These are phyloP conservation scores for Arabidopsis lyrata DNA, from an alignment of 441 rosid genomes.

Conservation along the genomic window DNA sequence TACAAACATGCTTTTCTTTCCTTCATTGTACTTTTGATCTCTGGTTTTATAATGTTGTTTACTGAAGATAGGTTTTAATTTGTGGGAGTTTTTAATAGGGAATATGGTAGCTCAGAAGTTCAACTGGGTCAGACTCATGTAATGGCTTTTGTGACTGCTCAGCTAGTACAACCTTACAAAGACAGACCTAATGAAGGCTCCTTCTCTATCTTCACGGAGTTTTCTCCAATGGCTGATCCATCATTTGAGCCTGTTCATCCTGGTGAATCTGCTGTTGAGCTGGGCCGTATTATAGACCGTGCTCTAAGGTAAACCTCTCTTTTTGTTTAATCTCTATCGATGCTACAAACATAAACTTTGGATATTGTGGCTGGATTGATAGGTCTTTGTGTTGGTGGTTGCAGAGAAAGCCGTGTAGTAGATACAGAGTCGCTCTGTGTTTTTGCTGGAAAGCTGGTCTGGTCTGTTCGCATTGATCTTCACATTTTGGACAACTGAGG, in stretches of 20 bases:
- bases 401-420: constrained; percentile 95
- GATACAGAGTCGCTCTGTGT: constrained; percentile 95
- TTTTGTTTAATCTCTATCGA: not conserved
- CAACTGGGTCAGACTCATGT: constrained; percentile 94
- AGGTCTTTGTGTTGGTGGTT: constrained; percentile 34
- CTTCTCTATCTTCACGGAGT: constrained; percentile 74
- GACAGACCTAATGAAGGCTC: constrained; percentile 91
- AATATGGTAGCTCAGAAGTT: constrained; percentile 93
- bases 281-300: constrained; percentile 88
- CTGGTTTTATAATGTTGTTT: not conserved
- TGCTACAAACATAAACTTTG: not conserved
- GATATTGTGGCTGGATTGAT: constrained; percentile 11
- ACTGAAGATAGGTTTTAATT: not conserved
- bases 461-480: constrained; percentile 92
- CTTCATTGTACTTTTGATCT: not conserved
- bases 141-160: constrained; percentile 81
- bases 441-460: constrained; percentile 83
- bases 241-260: constrained; percentile 94
- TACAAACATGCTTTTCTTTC: not conserved
- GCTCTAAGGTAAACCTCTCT: constrained; percentile 67
- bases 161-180: constrained; percentile 82
- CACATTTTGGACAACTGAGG: constrained; percentile 97
- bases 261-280: constrained; percentile 81
- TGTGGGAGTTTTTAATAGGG: constrained; percentile 52
- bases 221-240: constrained; percentile 98